Evolutionary conservation across 768 basidiomycete genomes (phyloP), one percentile per base, ranked within the genome.

Genomic region (Tephrocybe sp.): DNA sequence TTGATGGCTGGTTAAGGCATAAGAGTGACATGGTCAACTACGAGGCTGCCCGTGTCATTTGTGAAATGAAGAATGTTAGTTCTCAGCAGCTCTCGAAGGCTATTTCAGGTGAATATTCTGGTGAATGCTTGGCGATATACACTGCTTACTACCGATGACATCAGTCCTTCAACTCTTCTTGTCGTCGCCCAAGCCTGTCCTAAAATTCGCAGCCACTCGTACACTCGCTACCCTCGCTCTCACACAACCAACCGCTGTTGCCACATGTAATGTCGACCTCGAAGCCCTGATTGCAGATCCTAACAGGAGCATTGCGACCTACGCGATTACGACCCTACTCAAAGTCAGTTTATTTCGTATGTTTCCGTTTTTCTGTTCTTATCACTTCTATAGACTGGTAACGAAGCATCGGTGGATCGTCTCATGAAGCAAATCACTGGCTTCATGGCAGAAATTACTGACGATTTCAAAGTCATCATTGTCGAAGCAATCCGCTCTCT

Each of bases 1-100:
- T 98, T 30, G 97, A 98, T 64, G 86, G 89, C 27, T 94, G 94
- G 85, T 74, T 98, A 52, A 84, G 94, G 50, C 97, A 99, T 71
- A 99, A 99, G 76, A 97, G 93, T 58, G 97, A 99, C 65, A 99
- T 97, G 95, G 97, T 99, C 63, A 98, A 98, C 70, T 90, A 94
- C 53, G 97, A 99, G 67, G 97, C 97, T 18, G 95, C 97, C 3
- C 88, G 97, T 37, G 94, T 86, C 6, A 95, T 99, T 54, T 97
- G 94, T 65, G 95, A 97, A 66, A 91, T 95, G 89, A 89, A 86
- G 68, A 83, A 85, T 53, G 87, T 93, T 23, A 77, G 84, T 22
- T 65, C 84, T 7, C 67, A 79, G 4, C 93, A 98, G 60, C 72
- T 98, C 45, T 83, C 84, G 21, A 86, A 92, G 60, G 79, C 97